Base-by-base conservation (phyloP, 2,329 filamentous ascomycete genomes). In the Meredithiella fracta region DNA sequence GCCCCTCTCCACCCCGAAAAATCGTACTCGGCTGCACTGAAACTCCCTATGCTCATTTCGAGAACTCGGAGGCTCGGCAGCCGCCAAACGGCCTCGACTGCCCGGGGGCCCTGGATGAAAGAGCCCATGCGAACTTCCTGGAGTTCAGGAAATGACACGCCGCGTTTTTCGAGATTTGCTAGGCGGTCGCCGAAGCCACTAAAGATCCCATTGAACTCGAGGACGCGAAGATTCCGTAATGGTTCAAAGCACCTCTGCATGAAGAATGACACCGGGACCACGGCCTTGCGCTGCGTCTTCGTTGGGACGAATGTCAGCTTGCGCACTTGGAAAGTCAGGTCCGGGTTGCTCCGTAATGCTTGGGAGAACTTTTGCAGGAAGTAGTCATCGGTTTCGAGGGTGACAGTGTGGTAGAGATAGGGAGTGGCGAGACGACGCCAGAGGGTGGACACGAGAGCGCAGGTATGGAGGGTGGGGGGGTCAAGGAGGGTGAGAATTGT, bases 341-440 rank as follows among this genome's bases (percentile, higher is more conserved):
- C 23, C 11, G 56, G 56, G 53, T 51, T 55, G 25, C 22, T 47
- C n/a, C 47, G 52, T n/a, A 58, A 42, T 14, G 56, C 40, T 25
- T 52, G 26, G 5, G 53, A 52, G 53, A 58, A 55, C 52, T 58
- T 58, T 55, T 58, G 56, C 17, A 55, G 38, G 25, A 55, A 58
- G 42, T 58, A 58, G 53, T 55, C 47, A 26, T 58, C 56, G 22
- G 47, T 55, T 38, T 55, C 29, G 11, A 58, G 53, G n/a, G 42
- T 37, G 22, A 58, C 49, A 7, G 54, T 22, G 22, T 55, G 29
- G 49, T 58, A 58, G 34, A 58, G 56, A 26, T 51, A 52, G 20
- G 53, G 56, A 38, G 49, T 37, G 8, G 51, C 40, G 31, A 42
- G 47, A 25, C 26, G 34, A 26, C 47, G 37, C 53, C 53, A 55